A percentile compares a stretch with the other conserved stretches of the same genome.
Evolutionary conservation across 2,329 filamentous ascomycete species (phyloP).

Genomic region (Aspergillus quadrilineatus): DNA sequence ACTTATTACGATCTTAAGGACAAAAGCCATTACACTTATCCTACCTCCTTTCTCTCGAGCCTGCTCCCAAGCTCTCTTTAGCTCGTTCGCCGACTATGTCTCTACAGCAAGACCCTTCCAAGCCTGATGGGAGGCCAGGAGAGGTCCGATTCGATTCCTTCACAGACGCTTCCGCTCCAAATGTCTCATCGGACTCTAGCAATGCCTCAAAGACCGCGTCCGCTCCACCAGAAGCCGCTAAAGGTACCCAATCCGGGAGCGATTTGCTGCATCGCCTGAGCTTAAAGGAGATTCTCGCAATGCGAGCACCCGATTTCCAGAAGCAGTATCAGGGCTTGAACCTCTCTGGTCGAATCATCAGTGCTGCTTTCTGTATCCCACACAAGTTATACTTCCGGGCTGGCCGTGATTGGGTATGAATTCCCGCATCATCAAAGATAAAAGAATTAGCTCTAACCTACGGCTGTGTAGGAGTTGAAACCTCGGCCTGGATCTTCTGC

Average conservation of each 20-base stretch:
- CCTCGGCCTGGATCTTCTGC: constrained; percentile 84
- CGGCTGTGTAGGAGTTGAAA: constrained; percentile 74
- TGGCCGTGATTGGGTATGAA: constrained; percentile 56
- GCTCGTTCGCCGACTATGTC: constrained; percentile 21
- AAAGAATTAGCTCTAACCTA: not conserved
- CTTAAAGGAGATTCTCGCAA: constrained; percentile 40
- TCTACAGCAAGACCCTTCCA: constrained; percentile 25
- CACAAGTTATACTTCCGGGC: constrained; percentile 57
- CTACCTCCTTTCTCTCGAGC: too few species aligned
- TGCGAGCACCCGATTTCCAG: constrained; percentile 54
- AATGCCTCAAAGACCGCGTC: constrained; percentile 19
- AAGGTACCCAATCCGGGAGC: constrained; percentile 47
- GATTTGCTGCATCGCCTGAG: constrained; percentile 57
- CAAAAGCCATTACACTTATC: not conserved
- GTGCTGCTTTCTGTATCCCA: constrained; percentile 63
- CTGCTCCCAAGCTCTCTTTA: not conserved
- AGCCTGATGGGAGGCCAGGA: constrained; percentile 31
- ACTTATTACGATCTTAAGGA: constrained; percentile 5
- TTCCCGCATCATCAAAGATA: not conserved
- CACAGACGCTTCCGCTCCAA: constrained; percentile 26
- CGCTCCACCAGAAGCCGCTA: constrained; percentile 44
- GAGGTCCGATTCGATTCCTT: constrained; percentile 32
- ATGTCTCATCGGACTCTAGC: constrained; percentile 27
- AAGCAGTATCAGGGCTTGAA: constrained; percentile 57
- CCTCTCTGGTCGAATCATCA: constrained; percentile 63